Evolutionary conservation across 306 rosid species (phyloP).

Genomic region (Abrus precatorius): DNA sequence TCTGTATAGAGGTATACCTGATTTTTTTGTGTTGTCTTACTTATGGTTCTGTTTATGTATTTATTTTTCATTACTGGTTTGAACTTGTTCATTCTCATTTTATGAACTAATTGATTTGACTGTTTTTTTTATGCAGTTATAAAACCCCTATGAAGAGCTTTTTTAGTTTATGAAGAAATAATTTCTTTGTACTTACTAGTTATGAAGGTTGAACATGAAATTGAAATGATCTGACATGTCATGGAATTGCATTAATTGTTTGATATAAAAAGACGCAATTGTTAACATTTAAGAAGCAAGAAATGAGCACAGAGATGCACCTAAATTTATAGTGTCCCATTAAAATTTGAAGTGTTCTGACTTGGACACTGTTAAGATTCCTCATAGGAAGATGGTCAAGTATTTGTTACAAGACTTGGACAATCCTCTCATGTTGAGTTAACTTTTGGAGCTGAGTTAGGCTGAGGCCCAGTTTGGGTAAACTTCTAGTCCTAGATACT

Average conservation of each 20-base stretch:
- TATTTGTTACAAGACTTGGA: not conserved
- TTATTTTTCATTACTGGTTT: not conserved
- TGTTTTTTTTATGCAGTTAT: not conserved
- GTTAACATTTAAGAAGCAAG: slow-evolving; percentile 4
- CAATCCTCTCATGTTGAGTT: not conserved
- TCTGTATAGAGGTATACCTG: not conserved
- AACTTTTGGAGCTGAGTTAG: not conserved
- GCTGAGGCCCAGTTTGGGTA: too few relatives aligned
- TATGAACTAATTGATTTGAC: not conserved
- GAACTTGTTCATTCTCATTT: slow-evolving; percentile 12
- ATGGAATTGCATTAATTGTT: not conserved
- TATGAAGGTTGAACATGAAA: slow-evolving; percentile 5
- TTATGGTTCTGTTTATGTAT: not conserved
- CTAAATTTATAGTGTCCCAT: not conserved
- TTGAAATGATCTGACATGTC: slow-evolving; percentile 5
- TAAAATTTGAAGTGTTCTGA: slow-evolving; percentile 30
- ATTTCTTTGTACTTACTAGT: not conserved
- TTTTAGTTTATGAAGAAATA: slow-evolving; percentile 4
- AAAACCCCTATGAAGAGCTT: not conserved
- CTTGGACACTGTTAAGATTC: not conserved
- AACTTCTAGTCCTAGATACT: too few relatives aligned
- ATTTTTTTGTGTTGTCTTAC: slow-evolving; percentile 16
- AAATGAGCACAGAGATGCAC: not conserved
- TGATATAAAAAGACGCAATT: not conserved
- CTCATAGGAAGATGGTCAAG: not conserved